A percentile compares a stretch with the other conserved stretches of the same genome.
Evolutionary conservation across 2,329 filamentous ascomycete species (phyloP).

Genomic region (Bimuria novae-zelandiae): DNA sequence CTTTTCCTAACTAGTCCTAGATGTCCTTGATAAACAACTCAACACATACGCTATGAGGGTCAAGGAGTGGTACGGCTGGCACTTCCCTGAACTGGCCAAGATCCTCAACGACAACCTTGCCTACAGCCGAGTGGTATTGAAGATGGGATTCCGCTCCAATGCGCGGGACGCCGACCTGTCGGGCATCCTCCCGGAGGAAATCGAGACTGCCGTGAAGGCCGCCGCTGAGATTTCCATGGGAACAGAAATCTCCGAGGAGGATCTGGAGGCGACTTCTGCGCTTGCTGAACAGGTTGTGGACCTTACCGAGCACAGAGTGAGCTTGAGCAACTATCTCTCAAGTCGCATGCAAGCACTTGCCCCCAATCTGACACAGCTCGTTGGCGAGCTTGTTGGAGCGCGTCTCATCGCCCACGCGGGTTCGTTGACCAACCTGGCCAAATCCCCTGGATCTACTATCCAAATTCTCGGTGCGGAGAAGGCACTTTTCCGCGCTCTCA

Average conservation of each 20-base stretch:
- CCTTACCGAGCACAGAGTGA: conserved; percentile 79
- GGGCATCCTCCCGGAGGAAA: conserved; percentile 89
- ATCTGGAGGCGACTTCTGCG: conserved; percentile 89
- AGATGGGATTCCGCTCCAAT: conserved; percentile 86
- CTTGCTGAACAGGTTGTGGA: conserved; percentile 91
- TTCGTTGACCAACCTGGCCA: conserved; percentile 91
- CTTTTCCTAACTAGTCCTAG: too few species aligned
- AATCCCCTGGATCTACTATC: conserved; percentile 92
- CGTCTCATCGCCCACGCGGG: conserved; percentile 93
- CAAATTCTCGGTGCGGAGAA: conserved; percentile 99
- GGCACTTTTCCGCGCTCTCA: conserved; percentile 95
- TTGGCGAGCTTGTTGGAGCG: conserved; percentile 92
- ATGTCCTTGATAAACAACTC: conserved; percentile 97
- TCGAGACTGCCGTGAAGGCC: conserved; percentile 87
- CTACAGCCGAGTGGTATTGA: conserved; percentile 76
- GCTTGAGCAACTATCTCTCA: conserved; percentile 86
- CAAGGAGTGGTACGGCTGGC: conserved; percentile 95
- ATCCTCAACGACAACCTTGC: conserved; percentile 80
- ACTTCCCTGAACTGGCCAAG: conserved; percentile 75
- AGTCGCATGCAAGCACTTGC: conserved; percentile 96
- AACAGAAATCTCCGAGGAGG: conserved; percentile 91
- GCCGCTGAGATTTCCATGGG: conserved; percentile 98
- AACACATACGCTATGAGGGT: conserved; percentile 99
- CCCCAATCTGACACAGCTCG: conserved; percentile 89
- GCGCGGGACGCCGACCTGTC: conserved; percentile 76